A percentile compares a stretch with the other conserved stretches of the same genome.
These are phyloP conservation scores for Oryza australiensis DNA, from an alignment of 176 grass and related monocot species.

Conservation along the genomic window DNA sequence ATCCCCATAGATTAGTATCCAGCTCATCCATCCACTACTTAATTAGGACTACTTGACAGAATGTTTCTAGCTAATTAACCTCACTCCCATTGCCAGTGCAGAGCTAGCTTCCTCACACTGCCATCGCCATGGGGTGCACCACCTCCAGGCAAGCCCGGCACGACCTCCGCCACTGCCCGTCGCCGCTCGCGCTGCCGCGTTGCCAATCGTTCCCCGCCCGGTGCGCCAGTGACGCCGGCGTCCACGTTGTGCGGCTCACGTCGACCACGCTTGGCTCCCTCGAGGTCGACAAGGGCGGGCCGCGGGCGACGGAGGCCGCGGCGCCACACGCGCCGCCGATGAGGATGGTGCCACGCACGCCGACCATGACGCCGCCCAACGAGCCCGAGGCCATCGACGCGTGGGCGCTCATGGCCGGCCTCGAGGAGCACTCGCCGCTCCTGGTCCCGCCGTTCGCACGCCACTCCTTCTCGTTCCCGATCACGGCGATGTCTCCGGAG, in stretches of 20 bases:
- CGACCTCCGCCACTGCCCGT: slow-evolving; percentile 59
- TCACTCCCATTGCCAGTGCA: not conserved
- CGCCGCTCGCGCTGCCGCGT: slow-evolving; percentile 52
- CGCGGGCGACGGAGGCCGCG: slow-evolving; percentile 17
- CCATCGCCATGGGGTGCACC: slow-evolving; percentile 75
- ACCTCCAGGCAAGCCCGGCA: slow-evolving; percentile 75
- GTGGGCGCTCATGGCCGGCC: slow-evolving; percentile 76
- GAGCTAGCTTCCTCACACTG: slow-evolving; percentile 21
- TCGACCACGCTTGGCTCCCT: slow-evolving; percentile 71
- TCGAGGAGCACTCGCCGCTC: slow-evolving; percentile 62
- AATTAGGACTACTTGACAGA: slow-evolving; percentile 33
- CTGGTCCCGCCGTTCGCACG: slow-evolving; percentile 50
- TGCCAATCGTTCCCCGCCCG: slow-evolving; percentile 52
- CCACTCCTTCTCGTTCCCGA: slow-evolving; percentile 88
- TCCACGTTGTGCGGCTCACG: slow-evolving; percentile 63
- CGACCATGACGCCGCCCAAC: slow-evolving; percentile 90
- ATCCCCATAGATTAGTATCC: slow-evolving; percentile 56
- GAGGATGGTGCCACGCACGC: slow-evolving; percentile 58
- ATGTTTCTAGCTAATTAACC: slow-evolving; percentile 24
- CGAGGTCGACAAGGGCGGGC: slow-evolving; percentile 44
- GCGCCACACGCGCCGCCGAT: not conserved
- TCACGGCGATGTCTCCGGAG: slow-evolving; percentile 22
- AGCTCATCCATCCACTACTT: slow-evolving; percentile 44
- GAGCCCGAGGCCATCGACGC: slow-evolving; percentile 87
- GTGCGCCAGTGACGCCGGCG: slow-evolving; percentile 11